Evolutionary conservation across 192 early-diverging fungal species (phyloP).

Genomic region (Umbelopsis sp.): DNA sequence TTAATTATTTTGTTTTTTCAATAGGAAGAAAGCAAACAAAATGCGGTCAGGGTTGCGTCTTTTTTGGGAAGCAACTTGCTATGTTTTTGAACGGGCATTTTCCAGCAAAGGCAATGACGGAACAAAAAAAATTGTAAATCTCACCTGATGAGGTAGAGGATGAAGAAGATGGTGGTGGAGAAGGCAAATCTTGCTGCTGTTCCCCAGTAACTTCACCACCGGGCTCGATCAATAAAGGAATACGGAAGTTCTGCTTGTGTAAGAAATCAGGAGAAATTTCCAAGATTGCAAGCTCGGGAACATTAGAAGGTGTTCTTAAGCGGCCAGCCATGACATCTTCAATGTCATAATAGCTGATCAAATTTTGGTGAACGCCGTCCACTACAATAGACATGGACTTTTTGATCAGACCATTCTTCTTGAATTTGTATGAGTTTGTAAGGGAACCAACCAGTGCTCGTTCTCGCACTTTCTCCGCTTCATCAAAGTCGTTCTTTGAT

Average conservation of each 20-base stretch:
- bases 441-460: conserved; percentile 56
- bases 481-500: conserved; percentile 3
- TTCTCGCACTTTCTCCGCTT: conserved; percentile 29
- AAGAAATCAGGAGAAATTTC: conserved; percentile 62
- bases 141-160: conserved; percentile 9
- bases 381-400: conserved; percentile 79
- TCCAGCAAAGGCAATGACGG: not conserved
- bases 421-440: conserved; percentile 59
- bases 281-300: conserved; percentile 53
- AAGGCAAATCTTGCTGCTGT: conserved; percentile 12
- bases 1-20: no score
- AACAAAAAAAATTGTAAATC: not conserved
- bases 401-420: conserved; percentile 69
- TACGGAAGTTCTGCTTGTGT: conserved; percentile 62
- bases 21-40: no score
- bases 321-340: conserved; percentile 52
- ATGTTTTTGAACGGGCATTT: no score
- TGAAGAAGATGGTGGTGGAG: conserved; percentile 1
- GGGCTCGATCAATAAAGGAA: conserved; percentile 48
- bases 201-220: conserved; percentile 25
- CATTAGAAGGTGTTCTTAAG: conserved; percentile 55
- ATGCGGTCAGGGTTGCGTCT: no score
- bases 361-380: conserved; percentile 60
- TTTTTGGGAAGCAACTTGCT: no score
- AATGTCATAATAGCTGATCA: conserved; percentile 61